Evolutionary conservation across 805 yeast species (phyloP).

Genomic region (Barnettozyma sp.): DNA sequence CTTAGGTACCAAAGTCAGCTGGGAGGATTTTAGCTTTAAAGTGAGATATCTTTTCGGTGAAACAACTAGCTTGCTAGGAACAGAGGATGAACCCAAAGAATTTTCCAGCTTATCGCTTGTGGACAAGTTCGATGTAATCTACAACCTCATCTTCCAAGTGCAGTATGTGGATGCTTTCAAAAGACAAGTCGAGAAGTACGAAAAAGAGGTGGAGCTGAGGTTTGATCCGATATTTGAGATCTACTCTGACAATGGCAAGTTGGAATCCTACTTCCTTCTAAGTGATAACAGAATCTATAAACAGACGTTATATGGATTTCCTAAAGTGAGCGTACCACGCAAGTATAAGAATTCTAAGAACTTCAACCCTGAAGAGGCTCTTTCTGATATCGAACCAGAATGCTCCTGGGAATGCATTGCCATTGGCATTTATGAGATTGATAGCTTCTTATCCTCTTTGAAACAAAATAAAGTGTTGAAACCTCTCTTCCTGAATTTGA

Average conservation of each 20-base stretch:
- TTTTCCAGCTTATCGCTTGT: constrained; percentile 36
- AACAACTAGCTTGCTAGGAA: constrained; percentile 16
- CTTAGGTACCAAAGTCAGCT: constrained; percentile 18
- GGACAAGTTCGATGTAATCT: constrained; percentile 45
- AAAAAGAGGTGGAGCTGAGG: constrained; percentile 25
- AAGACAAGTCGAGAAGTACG: constrained; percentile 37
- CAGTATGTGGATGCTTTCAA: constrained; percentile 41
- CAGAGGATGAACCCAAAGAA: constrained; percentile 23
- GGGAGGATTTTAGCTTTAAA: constrained; percentile 23
- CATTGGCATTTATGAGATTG: constrained; percentile 39
- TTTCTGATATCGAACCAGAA: constrained; percentile 31
- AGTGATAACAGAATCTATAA: constrained; percentile 49
- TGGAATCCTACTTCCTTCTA: constrained; percentile 31
- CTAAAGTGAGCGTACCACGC: constrained; percentile 31
- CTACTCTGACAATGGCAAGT: constrained; percentile 4
- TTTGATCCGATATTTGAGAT: constrained; percentile 27
- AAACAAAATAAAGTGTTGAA: constrained; percentile 26
- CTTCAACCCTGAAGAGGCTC: constrained; percentile 21
- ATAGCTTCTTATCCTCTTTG: constrained; percentile 26
- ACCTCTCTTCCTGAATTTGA: constrained; percentile 28
- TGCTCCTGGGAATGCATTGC: constrained; percentile 35
- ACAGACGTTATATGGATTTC: constrained; percentile 25
- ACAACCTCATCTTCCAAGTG: constrained; percentile 36
- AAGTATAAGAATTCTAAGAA: constrained; percentile 26
- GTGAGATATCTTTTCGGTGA: constrained; percentile 25